Conservation (phyloP, 2,329 filamentous ascomycete genomes). For the Dothideomycetes sp. region DNA sequence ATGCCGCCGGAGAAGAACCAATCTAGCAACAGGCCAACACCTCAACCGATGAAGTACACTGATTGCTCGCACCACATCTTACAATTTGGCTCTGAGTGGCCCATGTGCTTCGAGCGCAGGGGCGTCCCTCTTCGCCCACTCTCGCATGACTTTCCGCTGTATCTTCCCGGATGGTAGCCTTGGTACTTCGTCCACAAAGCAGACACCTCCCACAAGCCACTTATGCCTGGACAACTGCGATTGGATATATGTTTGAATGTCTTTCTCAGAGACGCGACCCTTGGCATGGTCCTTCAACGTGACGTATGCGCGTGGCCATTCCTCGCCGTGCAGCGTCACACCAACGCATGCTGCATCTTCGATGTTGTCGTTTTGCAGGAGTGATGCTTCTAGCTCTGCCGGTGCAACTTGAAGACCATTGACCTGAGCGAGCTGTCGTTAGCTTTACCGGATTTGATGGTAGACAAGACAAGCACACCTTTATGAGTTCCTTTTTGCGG, state of each 20-base stretch:
- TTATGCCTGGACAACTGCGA: conserved; percentile 29
- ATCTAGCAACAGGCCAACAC: too few relatives aligned
- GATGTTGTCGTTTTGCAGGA: conserved; percentile 15
- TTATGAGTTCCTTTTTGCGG: conserved; percentile 24
- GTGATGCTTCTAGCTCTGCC: conserved; percentile 19
- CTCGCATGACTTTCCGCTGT: conserved; percentile 44
- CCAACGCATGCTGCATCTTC: conserved; percentile 18
- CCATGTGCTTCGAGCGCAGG: conserved; percentile 16
- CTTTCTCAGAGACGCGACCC: conserved; percentile 18
- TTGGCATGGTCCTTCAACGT: conserved; percentile 18
- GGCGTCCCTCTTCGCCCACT: conserved; percentile 46
- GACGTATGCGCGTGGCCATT: conserved; percentile 24
- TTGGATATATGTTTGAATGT: conserved; percentile 25
- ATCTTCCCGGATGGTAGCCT: conserved; percentile 50
- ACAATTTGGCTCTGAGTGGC: conserved; percentile 7
- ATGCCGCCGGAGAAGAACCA: too few relatives aligned
- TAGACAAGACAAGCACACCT: conserved; percentile 32
- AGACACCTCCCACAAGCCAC: conserved; percentile 30
- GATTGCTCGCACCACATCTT: too few relatives aligned
- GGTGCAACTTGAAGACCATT: conserved; percentile 23
- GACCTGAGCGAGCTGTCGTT: conserved; percentile 2
- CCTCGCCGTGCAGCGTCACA: conserved; percentile 15
- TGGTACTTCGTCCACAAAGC: conserved; percentile 46
- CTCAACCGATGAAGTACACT: too few relatives aligned
- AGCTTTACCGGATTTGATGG: conserved; percentile 25